A percentile compares a stretch with the other conserved stretches of the same genome.
Conservation (phyloP, 192 early-diverging fungal genomes). For the Pilobolus umbonatus region DNA sequence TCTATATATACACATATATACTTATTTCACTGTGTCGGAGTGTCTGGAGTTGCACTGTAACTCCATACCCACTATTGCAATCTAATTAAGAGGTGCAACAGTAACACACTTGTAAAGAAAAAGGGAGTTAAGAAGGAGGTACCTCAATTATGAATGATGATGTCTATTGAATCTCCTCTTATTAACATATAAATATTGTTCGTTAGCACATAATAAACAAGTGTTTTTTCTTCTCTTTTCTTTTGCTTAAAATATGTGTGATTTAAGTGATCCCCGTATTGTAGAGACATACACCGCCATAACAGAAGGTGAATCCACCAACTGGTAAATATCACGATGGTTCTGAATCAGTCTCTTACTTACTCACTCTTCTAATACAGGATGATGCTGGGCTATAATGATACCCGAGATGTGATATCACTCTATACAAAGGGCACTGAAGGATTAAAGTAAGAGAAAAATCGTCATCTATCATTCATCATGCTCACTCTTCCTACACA, state of each 20-base stretch:
- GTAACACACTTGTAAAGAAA: too few relatives aligned
- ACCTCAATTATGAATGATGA: too few relatives aligned
- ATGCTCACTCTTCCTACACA: background rate
- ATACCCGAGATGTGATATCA: constrained; percentile 60
- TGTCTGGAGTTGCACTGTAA: too few relatives aligned
- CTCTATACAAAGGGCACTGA: constrained; percentile 49
- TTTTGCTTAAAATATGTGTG: constrained; percentile 37
- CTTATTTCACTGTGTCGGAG: too few relatives aligned
- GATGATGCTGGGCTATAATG: constrained; percentile 61
- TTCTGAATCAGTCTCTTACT: background rate
- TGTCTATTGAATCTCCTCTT: too few relatives aligned
- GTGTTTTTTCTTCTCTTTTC: background rate
- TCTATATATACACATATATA: too few relatives aligned
- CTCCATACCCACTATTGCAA: too few relatives aligned
- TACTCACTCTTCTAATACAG: constrained; percentile 24
- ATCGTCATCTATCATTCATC: background rate
- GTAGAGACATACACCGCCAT: constrained; percentile 54
- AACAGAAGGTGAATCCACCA: constrained; percentile 43
- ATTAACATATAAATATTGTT: too few relatives aligned
- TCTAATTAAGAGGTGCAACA: too few relatives aligned
- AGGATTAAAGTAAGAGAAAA: constrained; percentile 36
- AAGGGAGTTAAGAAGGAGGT: too few relatives aligned
- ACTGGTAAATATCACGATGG: constrained; percentile 43
- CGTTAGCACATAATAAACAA: background rate
- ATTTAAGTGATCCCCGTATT: constrained; percentile 57